phyloP scores from a whole-genome alignment of 352 stramenopile species.

The Albugo candida region DNA sequence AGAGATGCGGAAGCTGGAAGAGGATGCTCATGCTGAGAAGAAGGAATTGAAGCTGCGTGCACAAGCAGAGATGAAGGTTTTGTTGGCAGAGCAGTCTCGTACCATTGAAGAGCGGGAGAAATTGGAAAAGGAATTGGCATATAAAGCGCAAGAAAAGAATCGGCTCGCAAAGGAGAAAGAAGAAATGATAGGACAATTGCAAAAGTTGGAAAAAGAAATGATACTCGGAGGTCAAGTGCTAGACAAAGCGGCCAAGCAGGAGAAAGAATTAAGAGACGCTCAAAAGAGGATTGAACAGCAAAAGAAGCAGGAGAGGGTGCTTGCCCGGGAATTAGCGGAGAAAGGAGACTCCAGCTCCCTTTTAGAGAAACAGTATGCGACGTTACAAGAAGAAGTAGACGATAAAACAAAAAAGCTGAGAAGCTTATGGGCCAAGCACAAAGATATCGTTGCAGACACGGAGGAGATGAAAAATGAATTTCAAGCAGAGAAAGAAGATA shows the following conservation, averaged over 20 bases:
- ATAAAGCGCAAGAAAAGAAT: slow-evolving; percentile 66
- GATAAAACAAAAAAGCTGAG: slow-evolving; percentile 92
- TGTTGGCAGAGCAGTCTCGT: slow-evolving; percentile 64
- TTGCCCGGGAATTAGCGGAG: slow-evolving; percentile 82
- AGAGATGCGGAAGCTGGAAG: slow-evolving; percentile 55
- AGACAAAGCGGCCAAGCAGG: slow-evolving; percentile 86
- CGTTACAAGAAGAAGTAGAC: slow-evolving; percentile 80
- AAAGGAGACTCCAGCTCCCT: slow-evolving; percentile 87
- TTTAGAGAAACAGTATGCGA: slow-evolving; percentile 82
- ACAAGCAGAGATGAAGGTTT: slow-evolving; percentile 63
- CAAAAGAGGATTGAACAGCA: slow-evolving; percentile 79
- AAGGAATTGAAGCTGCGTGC: slow-evolving; percentile 45
- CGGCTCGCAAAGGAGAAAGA: slow-evolving; percentile 74
- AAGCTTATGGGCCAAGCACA: slow-evolving; percentile 88
- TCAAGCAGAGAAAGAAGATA: slow-evolving; percentile 86
- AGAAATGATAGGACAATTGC: slow-evolving; percentile 81
- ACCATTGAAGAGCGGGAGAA: slow-evolving; percentile 77
- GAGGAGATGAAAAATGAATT: slow-evolving; percentile 88
- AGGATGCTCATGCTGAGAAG: slow-evolving; percentile 56
- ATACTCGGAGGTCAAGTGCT: slow-evolving; percentile 88
- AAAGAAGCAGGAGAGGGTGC: slow-evolving; percentile 49
- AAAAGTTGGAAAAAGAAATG: slow-evolving; percentile 49
- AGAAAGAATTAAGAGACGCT: slow-evolving; percentile 78
- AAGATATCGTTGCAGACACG: slow-evolving; percentile 75
- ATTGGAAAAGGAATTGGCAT: slow-evolving; percentile 70